Evolutionary conservation across 345 rosid genomes (phyloP).

Genomic region (Ricinus communis): DNA sequence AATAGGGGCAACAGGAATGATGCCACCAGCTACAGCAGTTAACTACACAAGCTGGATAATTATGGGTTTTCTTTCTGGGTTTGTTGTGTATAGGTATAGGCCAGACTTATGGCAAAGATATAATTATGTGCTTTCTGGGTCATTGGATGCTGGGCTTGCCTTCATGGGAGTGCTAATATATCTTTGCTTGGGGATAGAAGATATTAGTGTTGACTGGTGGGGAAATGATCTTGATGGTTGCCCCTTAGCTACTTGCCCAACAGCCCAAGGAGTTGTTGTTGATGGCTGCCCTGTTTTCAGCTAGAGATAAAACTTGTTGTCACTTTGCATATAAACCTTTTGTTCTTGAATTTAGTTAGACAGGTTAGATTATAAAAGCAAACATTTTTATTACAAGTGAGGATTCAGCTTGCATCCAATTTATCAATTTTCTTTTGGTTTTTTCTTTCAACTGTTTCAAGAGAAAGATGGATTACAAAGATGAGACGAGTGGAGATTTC

Average conservation of each 20-base stretch:
- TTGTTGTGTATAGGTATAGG: slow-evolving; percentile 66
- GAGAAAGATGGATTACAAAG: too few species aligned
- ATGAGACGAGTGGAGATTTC: too few species aligned
- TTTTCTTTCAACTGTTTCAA: too few species aligned
- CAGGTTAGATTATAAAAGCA: too few species aligned
- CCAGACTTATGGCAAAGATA: slow-evolving; percentile 82
- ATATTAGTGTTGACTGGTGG: slow-evolving; percentile 80
- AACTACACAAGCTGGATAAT: slow-evolving; percentile 91
- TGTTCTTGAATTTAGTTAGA: too few species aligned
- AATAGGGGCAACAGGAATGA: slow-evolving; percentile 72
- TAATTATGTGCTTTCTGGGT: slow-evolving; percentile 90
- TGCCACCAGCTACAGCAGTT: slow-evolving; percentile 99
- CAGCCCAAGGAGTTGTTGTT: slow-evolving; percentile 57
- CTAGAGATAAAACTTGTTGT: background rate
- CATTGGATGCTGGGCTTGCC: slow-evolving; percentile 91
- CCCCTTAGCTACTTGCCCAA: slow-evolving; percentile 82
- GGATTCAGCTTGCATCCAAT: too few species aligned
- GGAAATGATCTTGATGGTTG: slow-evolving; percentile 98
- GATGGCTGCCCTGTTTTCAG: slow-evolving; percentile 81
- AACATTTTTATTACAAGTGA: too few species aligned
- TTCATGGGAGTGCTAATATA: slow-evolving; percentile 92
- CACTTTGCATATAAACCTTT: too few species aligned
- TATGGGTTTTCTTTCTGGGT: slow-evolving; percentile 81
- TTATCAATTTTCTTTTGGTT: too few species aligned
- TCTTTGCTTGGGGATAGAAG: slow-evolving; percentile 76